Evolutionary conservation across 2,329 filamentous ascomycete species (phyloP), one percentile per base, ranked within the genome.

Genomic region (Thermomyces lanuginosus): DNA sequence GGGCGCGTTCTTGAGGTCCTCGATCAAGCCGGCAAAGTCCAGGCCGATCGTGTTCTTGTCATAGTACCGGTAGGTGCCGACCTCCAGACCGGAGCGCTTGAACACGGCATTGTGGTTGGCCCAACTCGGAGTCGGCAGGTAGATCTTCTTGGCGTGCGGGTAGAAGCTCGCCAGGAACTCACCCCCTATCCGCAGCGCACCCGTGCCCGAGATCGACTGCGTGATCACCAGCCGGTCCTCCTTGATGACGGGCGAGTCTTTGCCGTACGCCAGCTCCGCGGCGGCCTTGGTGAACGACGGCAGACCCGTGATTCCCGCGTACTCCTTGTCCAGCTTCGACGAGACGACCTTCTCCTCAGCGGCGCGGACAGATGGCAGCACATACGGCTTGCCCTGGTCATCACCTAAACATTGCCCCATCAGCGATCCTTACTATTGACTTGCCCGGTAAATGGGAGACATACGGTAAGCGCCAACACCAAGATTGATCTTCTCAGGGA

Each of bases 81-180:
- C 83, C 59, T 80, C 69, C 39, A 98, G 70, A 31, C 84, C 82
- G 16, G 81, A 78, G 59, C 95, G 84, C 60, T 70, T 76, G 73
- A 98, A 95, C 56, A 98, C 80, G 38, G 86, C 84, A 53, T 72
- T 80, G 68, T 98, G 89, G 71, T 98, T 95, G 46, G 86, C 89
- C 89, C 89, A 98, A 45, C 82, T 92, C 27, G 89, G 89, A 31
- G 66, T 84, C 36, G 89, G 89, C 53, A 98, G 83, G 67, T 92
- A 95, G 61, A 98, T 82, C 56, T 78, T 80, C 74, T 93, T 95
- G 44, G 72, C 72, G 53, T 78, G 73, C 22, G 84, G 83, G 65
- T 78, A 93, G 70, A 82, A 86, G 48, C 83, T 78, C 56, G 80
- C 60, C 42, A 98, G 69, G 72, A 95, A 98, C 43, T 80, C 83